Base-by-base conservation (phyloP, 495 filamentous ascomycete species). In the Gamarada debralockiae region DNA sequence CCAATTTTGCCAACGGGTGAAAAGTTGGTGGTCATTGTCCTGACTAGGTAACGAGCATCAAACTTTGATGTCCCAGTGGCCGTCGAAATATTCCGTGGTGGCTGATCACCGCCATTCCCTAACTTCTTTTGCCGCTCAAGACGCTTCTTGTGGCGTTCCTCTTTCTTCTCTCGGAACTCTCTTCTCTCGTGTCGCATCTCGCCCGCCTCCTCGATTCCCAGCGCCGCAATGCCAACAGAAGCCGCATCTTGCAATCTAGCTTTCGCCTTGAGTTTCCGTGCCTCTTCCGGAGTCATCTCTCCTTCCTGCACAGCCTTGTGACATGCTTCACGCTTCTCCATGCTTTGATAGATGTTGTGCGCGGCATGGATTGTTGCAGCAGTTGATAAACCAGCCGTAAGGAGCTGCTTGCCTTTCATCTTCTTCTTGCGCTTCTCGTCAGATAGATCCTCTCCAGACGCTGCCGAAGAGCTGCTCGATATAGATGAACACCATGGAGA, bases 291-390 rank as follows among this genome's bases (percentile, higher is more conserved):
- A 8, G 81, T 80, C 64, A 96, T 83, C 56, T 84, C 76, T 24
- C 89, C 89, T 57, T 92, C 83, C 29, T 74, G 74, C 18, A 95
- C 79, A 47, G 83, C 77, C 63, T 86, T 79, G 56, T 81, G 75
- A 54, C 89, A 76, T 54, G 83, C 71, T 46, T 90, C 78, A 34
- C 86, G 81, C 59, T 85, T 84, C 67, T 87, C 84, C 72, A 92
- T 78, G 61, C 80, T 86, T 56, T 79, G 75, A 69, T 92, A 88
- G 50, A 95, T 77, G 50, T 77, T 82, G 65, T 95, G 85, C 7
- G 85, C 89, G 41, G 90, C 89, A 70, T 95, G 90, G 55, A 95
- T 90, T 33, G 91, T 93, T 50, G 91, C 91, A 53, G 93, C 86
- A 47, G 85, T 85, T 25, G 91, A 90, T 57, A 96, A 69, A 37